phyloP scores from a whole-genome alignment of 805 yeast genomes.

The Yamadazyma insecticola region DNA sequence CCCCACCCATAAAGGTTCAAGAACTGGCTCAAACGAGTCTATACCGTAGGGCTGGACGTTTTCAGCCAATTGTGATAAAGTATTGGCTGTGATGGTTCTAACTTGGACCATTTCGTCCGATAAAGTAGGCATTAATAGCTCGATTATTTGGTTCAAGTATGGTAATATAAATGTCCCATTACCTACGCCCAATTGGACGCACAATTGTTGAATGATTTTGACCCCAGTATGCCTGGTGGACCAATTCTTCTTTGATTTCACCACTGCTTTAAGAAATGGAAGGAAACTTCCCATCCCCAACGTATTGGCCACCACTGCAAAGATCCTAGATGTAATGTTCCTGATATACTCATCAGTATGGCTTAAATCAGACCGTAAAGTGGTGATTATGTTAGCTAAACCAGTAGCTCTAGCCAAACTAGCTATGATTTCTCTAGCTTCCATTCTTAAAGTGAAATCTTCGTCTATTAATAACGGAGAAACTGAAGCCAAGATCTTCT shows the following conservation, averaged over 20 bases:
- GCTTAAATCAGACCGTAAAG: constrained; percentile 77
- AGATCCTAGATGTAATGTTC: constrained; percentile 67
- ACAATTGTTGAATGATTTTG: constrained; percentile 70
- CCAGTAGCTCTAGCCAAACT: constrained; percentile 81
- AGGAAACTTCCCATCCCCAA: constrained; percentile 66
- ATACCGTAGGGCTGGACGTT: constrained; percentile 85
- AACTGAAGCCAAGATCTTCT: constrained; percentile 64
- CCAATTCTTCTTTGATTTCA: constrained; percentile 73
- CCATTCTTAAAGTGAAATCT: constrained; percentile 66
- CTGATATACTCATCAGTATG: constrained; percentile 78
- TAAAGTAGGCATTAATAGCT: constrained; percentile 53
- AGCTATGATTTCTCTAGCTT: constrained; percentile 75
- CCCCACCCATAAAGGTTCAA: constrained; percentile 82
- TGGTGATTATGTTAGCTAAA: constrained; percentile 69
- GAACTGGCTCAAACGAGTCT: constrained; percentile 70
- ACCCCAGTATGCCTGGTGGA: constrained; percentile 81
- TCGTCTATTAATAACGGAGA: constrained; percentile 80
- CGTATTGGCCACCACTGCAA: constrained; percentile 81
- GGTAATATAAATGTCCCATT: constrained; percentile 56
- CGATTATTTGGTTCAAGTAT: constrained; percentile 59
- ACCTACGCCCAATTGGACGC: constrained; percentile 63
- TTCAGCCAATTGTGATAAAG: constrained; percentile 74
- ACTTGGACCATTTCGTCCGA: constrained; percentile 67
- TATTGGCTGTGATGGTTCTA: constrained; percentile 64
- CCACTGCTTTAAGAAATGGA: constrained; percentile 80